phyloP scores from a whole-genome alignment of 2,329 filamentous ascomycete genomes.

The Colletotrichum shisoi region DNA sequence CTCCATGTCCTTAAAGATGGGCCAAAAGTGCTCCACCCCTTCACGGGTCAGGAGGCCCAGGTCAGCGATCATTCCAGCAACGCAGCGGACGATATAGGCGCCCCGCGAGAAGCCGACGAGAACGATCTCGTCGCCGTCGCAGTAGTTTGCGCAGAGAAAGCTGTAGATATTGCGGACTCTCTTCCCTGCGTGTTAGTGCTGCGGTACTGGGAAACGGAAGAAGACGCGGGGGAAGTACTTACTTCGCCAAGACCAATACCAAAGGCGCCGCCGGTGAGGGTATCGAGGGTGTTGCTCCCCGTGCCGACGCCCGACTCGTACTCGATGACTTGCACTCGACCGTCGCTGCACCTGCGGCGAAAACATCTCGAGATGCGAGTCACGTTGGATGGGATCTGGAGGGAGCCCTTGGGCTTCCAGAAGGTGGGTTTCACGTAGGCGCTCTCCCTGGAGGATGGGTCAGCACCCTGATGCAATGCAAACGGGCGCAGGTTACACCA shows the following conservation, averaged over 20 bases:
- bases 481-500: background rate
- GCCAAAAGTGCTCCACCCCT: constrained; percentile 63
- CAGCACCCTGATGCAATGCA: background rate
- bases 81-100: constrained; percentile 65
- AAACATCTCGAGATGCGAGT: constrained; percentile 67
- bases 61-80: constrained; percentile 61
- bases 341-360: constrained; percentile 59
- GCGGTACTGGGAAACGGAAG: background rate
- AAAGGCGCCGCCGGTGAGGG: constrained; percentile 63
- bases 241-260: constrained; percentile 64
- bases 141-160: constrained; percentile 69
- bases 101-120: constrained; percentile 66
- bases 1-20: constrained; percentile 65
- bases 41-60: constrained; percentile 62
- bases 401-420: constrained; percentile 49
- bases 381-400: constrained; percentile 66
- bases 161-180: constrained; percentile 68
- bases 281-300: constrained; percentile 58
- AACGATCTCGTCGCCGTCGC: constrained; percentile 64
- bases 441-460: constrained; percentile 50
- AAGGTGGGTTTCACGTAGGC: constrained; percentile 54
- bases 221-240: constrained; percentile 26
- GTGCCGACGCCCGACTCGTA: constrained; percentile 70
- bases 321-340: constrained; percentile 65
- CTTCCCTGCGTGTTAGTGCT: constrained; percentile 46